phyloP scores from a whole-genome alignment of 1,284 basidiomycete species.

The Ustilago sp. region DNA sequence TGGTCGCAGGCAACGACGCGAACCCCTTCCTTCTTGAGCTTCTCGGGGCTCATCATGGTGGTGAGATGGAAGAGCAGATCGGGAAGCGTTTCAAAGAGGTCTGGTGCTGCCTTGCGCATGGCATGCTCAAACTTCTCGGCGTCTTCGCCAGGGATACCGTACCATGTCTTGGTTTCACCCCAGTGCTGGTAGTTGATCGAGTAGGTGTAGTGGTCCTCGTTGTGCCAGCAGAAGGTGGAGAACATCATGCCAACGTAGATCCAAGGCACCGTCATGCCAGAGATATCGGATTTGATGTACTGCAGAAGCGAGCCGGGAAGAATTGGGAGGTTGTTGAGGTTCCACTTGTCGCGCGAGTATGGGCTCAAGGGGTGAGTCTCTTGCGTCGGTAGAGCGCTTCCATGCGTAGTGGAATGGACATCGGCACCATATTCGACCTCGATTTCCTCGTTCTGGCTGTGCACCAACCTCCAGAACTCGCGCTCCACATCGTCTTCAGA shows the following conservation, averaged over 20 bases:
- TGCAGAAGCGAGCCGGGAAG: conserved; percentile 83
- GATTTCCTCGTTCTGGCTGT: conserved; percentile 88
- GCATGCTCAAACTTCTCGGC: conserved; percentile 96
- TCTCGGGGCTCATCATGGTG: conserved; percentile 95
- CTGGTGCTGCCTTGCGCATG: conserved; percentile 93
- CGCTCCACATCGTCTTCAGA: conserved; percentile 91
- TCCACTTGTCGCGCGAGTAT: conserved; percentile 94
- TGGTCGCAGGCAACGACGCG: conserved; percentile 94
- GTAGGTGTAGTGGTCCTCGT: conserved; percentile 99
- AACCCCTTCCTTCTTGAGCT: conserved; percentile 88
- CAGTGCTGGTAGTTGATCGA: conserved; percentile 81
- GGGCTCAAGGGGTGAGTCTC: conserved; percentile 89
- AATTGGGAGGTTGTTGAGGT: conserved; percentile 96
- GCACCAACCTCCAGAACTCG: conserved; percentile 97
- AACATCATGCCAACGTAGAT: conserved; percentile 99
- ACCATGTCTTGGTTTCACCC: conserved; percentile 99
- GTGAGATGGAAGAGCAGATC: conserved; percentile 97
- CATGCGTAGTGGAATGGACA: conserved; percentile 96
- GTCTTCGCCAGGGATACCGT: conserved; percentile 92
- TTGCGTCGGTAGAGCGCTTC: conserved; percentile 93
- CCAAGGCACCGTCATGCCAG: conserved; percentile 99
- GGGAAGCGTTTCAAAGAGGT: conserved; percentile 97
- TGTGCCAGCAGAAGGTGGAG: conserved; percentile 99
- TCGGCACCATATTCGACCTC: conserved; percentile 99
- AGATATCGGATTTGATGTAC: conserved; percentile 98